A percentile compares a stretch with the other conserved stretches of the same genome.
phyloP scores from a whole-genome alignment of 2,329 filamentous ascomycete species.

The Graphilbum sp. region DNA sequence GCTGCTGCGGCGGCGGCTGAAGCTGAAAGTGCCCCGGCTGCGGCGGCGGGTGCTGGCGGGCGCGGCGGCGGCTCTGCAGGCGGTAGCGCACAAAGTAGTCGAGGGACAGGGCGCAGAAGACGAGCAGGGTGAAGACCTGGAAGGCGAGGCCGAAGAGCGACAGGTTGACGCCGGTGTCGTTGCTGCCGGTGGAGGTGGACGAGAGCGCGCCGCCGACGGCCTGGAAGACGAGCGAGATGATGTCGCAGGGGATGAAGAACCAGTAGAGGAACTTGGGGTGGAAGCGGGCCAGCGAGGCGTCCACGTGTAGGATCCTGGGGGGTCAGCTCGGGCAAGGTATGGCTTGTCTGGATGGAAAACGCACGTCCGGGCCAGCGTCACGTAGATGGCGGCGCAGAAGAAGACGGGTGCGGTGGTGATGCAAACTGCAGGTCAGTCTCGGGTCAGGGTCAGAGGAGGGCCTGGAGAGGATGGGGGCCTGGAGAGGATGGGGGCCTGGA shows the following conservation, averaged over 20 bases:
- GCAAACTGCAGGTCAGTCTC: constrained; percentile 33
- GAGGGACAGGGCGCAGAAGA: constrained; percentile 31
- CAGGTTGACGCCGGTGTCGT: constrained; percentile 28
- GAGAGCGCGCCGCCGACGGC: constrained; percentile 37
- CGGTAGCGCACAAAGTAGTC: constrained; percentile 30
- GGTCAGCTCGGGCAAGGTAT: not conserved
- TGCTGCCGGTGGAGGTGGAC: constrained; percentile 25
- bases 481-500: too few relatives aligned
- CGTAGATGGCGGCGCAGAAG: constrained; percentile 48
- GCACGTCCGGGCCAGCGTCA: constrained; percentile 29
- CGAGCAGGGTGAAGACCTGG: constrained; percentile 36
- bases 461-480: too few relatives aligned
- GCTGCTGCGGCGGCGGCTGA: not conserved
- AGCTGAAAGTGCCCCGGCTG: not conserved
- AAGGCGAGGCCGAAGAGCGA: constrained; percentile 39
- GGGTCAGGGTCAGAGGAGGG: too few relatives aligned
- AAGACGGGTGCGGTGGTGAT: constrained; percentile 40
- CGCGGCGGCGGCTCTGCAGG: constrained; percentile 4
- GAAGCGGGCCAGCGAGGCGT: constrained; percentile 22
- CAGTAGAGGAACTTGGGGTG: constrained; percentile 24
- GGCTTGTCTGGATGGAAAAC: too few relatives aligned
- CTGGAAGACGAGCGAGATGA: constrained; percentile 38
- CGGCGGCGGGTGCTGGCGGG: not conserved
- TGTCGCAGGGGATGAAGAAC: constrained; percentile 34
- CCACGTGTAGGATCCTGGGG: constrained; percentile 11